phyloP scores from a whole-genome alignment of 768 basidiomycete genomes.

The Xerocomellus amylosporus region DNA sequence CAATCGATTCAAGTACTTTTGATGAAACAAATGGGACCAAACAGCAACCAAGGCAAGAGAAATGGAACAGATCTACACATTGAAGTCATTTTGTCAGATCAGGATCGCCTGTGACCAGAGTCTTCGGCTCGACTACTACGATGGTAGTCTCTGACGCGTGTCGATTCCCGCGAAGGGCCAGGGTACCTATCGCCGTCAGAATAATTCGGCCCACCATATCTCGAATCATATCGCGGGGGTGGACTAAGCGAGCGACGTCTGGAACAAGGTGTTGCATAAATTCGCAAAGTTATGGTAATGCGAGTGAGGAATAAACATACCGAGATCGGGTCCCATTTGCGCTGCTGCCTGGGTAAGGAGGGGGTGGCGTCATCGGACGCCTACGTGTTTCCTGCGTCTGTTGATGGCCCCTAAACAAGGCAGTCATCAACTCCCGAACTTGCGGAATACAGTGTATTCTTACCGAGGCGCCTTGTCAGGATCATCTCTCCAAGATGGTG shows the following conservation, averaged over 20 bases:
- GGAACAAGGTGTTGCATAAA: neutral
- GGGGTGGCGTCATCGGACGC: conserved; percentile 50
- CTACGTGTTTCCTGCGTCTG: conserved; percentile 41
- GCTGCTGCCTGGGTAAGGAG: conserved; percentile 48
- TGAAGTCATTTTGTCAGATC: conserved; percentile 5
- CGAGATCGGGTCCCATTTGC: conserved; percentile 41
- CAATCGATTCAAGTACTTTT: conserved; percentile 10
- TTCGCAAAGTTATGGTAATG: fast-evolving
- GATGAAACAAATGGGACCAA: neutral
- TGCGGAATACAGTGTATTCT: conserved; percentile 7
- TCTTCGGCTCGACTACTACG: conserved; percentile 35
- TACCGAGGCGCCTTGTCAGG: conserved; percentile 64
- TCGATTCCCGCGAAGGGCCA: conserved; percentile 33
- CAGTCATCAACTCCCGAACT: neutral
- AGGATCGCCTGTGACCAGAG: conserved; percentile 29
- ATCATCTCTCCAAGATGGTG: conserved; percentile 58
- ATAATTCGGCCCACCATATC: conserved; percentile 48
- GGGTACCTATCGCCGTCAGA: conserved; percentile 50
- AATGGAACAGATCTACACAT: conserved; percentile 4
- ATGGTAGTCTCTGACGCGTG: conserved; percentile 40
- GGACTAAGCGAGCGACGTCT: conserved; percentile 76
- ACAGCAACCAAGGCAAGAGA: conserved; percentile 2
- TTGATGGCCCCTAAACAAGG: conserved; percentile 11
- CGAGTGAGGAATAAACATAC: conserved; percentile 25
- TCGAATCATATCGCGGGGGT: conserved; percentile 48